Percentiles rank a stretch among this genome's conserved stretches.
phyloP scores from a whole-genome alignment of 169 alveolate species.

The Cryptosporidium xiaoi region DNA sequence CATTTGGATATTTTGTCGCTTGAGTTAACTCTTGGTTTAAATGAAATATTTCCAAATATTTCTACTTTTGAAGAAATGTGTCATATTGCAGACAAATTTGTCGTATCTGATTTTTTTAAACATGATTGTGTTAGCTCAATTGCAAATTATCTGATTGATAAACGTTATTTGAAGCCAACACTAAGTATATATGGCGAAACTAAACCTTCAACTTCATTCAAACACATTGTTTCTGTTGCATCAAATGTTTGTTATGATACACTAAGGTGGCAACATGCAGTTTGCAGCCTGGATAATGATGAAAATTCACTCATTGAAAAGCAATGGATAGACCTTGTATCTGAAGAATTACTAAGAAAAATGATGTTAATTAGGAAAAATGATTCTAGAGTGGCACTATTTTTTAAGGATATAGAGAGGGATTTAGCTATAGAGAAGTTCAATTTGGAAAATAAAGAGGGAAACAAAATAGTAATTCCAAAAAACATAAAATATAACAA shows the following conservation, averaged over 20 bases:
- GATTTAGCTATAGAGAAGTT: slow-evolving; percentile 11
- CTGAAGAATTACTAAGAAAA: slow-evolving; percentile 53
- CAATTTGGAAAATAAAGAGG: background rate
- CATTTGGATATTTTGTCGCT: slow-evolving; percentile 46
- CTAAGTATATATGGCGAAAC: slow-evolving; percentile 52
- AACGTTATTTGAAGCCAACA: slow-evolving; percentile 36
- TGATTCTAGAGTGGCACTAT: slow-evolving; percentile 18
- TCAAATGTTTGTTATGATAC: slow-evolving; percentile 57
- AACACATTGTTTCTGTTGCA: slow-evolving; percentile 49
- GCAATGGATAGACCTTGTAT: slow-evolving; percentile 67
- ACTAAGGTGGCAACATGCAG: slow-evolving; percentile 67
- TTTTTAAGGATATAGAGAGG: slow-evolving; percentile 52
- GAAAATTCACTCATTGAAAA: slow-evolving; percentile 26
- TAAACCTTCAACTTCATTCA: slow-evolving; percentile 24
- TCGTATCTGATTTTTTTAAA: slow-evolving; percentile 67
- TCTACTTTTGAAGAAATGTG: slow-evolving; percentile 65
- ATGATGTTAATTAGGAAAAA: slow-evolving; percentile 3
- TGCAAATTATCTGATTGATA: slow-evolving; percentile 7
- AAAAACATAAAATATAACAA: slow-evolving; percentile 24
- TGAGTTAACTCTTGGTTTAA: slow-evolving; percentile 58
- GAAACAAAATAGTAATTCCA: slow-evolving; percentile 32
- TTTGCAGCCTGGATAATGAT: slow-evolving; percentile 18
- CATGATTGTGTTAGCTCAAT: slow-evolving; percentile 24
- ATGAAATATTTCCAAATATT: slow-evolving; percentile 34
- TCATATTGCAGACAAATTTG: slow-evolving; percentile 43